These are phyloP conservation scores for Gossypium bickii DNA, from an alignment of 345 rosid species.

Conservation along the genomic window DNA sequence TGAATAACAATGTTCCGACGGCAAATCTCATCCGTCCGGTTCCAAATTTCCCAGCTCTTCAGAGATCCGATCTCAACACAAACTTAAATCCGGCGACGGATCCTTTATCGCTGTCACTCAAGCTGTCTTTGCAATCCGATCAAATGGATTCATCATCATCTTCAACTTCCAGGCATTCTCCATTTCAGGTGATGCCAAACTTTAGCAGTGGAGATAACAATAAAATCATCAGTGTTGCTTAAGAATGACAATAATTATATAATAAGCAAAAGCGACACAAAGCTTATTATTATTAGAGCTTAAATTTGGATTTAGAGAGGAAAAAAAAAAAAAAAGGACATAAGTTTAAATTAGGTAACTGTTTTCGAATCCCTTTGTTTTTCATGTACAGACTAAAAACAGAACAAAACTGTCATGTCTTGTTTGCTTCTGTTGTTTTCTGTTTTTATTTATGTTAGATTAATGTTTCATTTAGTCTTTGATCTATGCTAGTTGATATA, in stretches of 20 bases:
- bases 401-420: slow-evolving; percentile 18
- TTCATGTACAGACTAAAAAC: slow-evolving; percentile 48
- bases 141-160: slow-evolving; percentile 31
- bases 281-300: slow-evolving; percentile 26
- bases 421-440: slow-evolving; percentile 13
- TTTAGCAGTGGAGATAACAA: slow-evolving; percentile 61
- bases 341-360: slow-evolving; percentile 27
- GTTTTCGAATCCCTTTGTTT: slow-evolving; percentile 23
- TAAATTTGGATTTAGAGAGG: slow-evolving; percentile 18
- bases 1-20: slow-evolving; percentile 17
- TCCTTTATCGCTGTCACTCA: slow-evolving; percentile 51
- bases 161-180: slow-evolving; percentile 36
- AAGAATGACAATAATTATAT: slow-evolving; percentile 13
- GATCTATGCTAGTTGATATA: neutral
- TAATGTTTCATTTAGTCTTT: slow-evolving; percentile 20
- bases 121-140: slow-evolving; percentile 47
- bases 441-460: slow-evolving; percentile 6
- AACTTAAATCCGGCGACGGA: slow-evolving; percentile 25
- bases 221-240: slow-evolving; percentile 64
- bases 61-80: slow-evolving; percentile 35
- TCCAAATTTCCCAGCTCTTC: slow-evolving; percentile 26
- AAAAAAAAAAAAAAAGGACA: neutral
- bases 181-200: slow-evolving; percentile 46
- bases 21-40: slow-evolving; percentile 30
- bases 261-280: neutral